These are phyloP conservation scores for Pythium dissimile DNA, from an alignment of 352 stramenopile genomes.

Conservation along the genomic window DNA sequence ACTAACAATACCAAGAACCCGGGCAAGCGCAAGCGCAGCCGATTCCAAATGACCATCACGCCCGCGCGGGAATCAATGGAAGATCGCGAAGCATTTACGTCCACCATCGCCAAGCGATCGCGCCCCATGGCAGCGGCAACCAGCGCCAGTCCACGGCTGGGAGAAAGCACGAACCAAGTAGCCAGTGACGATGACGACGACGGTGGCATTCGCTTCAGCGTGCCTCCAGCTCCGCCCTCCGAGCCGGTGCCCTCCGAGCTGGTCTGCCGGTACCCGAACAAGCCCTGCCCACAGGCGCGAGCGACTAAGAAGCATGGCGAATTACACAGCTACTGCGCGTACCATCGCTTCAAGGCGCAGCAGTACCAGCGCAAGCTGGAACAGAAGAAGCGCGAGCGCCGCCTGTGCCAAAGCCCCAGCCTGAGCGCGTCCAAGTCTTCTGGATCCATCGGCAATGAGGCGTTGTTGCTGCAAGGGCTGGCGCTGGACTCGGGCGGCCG, in stretches of 20 bases:
- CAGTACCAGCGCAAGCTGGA: slow-evolving; percentile 37
- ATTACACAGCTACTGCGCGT: slow-evolving; percentile 56
- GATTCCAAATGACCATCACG: slow-evolving; percentile 6
- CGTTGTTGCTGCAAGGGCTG: neutral
- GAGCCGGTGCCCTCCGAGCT: slow-evolving; percentile 37
- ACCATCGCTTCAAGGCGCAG: slow-evolving; percentile 47
- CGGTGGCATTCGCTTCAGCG: slow-evolving; percentile 1
- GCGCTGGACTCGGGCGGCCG: neutral
- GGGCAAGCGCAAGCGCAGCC: slow-evolving; percentile 14
- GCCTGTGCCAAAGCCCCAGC: slow-evolving; percentile 8
- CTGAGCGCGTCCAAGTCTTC: slow-evolving; percentile 17
- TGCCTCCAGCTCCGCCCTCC: slow-evolving; percentile 4
- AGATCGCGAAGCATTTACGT: neutral
- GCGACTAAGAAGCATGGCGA: slow-evolving; percentile 45
- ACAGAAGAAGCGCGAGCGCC: slow-evolving; percentile 37
- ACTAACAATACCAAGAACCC: neutral
- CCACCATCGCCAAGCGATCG: slow-evolving; percentile 1
- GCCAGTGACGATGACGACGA: slow-evolving; percentile 13
- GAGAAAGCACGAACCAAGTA: too few relatives aligned
- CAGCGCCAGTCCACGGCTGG: neutral
- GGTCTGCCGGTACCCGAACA: slow-evolving; percentile 50
- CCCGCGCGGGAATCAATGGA: slow-evolving; percentile 3
- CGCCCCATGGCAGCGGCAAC: neutral
- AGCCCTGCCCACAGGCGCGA: slow-evolving; percentile 42
- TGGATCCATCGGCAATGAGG: slow-evolving; percentile 7